Evolutionary conservation across 2,329 filamentous ascomycete species (phyloP), one percentile per base, ranked within the genome.

Genomic region (Cladosporium sp.): DNA sequence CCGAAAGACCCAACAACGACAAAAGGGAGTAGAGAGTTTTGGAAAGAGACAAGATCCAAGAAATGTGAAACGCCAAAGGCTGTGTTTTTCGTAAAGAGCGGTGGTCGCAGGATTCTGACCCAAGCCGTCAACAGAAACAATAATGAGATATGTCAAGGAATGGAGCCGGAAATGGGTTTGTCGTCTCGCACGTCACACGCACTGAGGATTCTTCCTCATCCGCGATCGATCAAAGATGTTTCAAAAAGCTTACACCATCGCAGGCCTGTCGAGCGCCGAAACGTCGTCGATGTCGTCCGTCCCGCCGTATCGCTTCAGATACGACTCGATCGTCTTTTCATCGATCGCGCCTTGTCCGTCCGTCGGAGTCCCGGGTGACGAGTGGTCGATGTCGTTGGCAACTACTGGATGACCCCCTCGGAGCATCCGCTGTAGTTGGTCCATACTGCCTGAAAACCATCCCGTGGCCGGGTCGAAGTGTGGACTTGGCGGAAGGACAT

Each of bases 391-490:
- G 12, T 28, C 45, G 15, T 44, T 22, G 17, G 34, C 45, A 17
- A 40, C 25, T 15, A 45, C 51, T 7, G 47, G 36, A 42, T 51
- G 45, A 12, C 54, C 47, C 24, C 58, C 42, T 7, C 42, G 35
- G 20, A 60, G 32, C 49, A 62, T 66, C 57, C 37, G 60, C 58
- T 32, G 61, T 20, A 70, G 60, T 25, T 68, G 59, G 58, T 70
- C 68, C 48, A 70, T 69, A 49, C 63, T 67, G 37, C 68, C 68
- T 42, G 62, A 59, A 51, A 68, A 70, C 68, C 68, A 70, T 9
- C 68, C 68, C 22, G 64, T 69, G 40, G 61, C 58, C 13, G 65
- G 62, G 53, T 69, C 65, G 47, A 70, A 66, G 9, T 65, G 56
- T 20, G 64, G 64, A 17, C 58, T 56, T 28, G 51, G 47, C 3